Evolutionary conservation across 306 rosid genomes (phyloP).

Genomic region (Gillenia trifoliata): DNA sequence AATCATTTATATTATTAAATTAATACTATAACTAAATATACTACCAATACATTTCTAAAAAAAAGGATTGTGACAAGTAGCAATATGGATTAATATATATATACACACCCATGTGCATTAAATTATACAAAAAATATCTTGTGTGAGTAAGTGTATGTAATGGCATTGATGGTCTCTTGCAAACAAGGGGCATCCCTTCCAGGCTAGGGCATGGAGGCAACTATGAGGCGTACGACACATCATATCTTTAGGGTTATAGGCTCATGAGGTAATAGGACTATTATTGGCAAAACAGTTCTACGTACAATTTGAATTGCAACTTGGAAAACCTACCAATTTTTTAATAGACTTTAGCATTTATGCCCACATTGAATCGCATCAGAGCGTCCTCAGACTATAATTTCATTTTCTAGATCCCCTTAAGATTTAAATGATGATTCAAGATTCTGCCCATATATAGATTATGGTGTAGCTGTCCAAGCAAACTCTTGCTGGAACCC

Average conservation of each 20-base stretch:
- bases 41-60: no score
- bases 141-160: not conserved
- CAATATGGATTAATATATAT: no score
- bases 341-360: not conserved
- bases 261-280: not conserved
- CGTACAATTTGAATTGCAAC: not conserved
- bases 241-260: not conserved
- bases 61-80: no score
- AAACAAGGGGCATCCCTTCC: not conserved
- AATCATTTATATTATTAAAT: no score
- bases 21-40: no score
- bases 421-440: not conserved
- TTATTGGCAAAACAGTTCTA: not conserved
- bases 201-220: not conserved
- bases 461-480: not conserved
- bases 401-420: not conserved
- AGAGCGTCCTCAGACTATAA: not conserved
- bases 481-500: not conserved
- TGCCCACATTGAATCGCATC: not conserved
- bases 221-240: not conserved
- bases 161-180: slow-evolving; percentile 11
- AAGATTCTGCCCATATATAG: not conserved
- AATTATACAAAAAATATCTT: not conserved
- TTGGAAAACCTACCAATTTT: not conserved
- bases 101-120: not conserved